A percentile compares a stretch with the other conserved stretches of the same genome.
Conservation (phyloP, 345 rosid species). For the Euclidium syriacum region DNA sequence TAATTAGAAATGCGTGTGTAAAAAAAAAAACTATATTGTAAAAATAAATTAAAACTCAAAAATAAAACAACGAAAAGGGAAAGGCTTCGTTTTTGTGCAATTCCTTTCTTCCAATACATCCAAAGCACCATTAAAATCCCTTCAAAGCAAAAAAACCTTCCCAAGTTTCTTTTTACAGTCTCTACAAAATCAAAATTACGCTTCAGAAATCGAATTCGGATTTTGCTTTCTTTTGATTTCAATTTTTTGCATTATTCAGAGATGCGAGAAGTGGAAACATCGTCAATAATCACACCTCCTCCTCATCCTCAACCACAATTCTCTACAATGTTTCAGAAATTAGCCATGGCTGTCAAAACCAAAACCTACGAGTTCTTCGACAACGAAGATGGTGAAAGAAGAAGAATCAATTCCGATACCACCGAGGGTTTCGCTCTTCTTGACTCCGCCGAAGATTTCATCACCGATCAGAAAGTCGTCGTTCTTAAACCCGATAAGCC, state of each 20-base stretch:
- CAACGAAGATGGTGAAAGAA: slow-evolving; percentile 49
- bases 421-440: slow-evolving; percentile 57
- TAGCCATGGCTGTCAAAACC: slow-evolving; percentile 88
- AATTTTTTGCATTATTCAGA: not conserved
- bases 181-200: not conserved
- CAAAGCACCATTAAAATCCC: slow-evolving; percentile 22
- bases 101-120: slow-evolving; percentile 63
- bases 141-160: not conserved
- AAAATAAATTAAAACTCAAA: not conserved
- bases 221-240: not conserved
- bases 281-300: slow-evolving; percentile 25
- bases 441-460: slow-evolving; percentile 84
- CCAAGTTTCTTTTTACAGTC: not conserved
- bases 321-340: slow-evolving; percentile 88
- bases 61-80: not conserved
- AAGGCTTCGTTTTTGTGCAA: slow-evolving; percentile 20
- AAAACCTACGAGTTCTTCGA: slow-evolving; percentile 88
- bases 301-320: slow-evolving; percentile 67
- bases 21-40: not conserved
- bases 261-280: slow-evolving; percentile 45
- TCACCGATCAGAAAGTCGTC: slow-evolving; percentile 88
- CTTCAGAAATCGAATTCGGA: not conserved
- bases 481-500: slow-evolving; percentile 78
- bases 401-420: slow-evolving; percentile 20
- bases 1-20: slow-evolving; percentile 14